phyloP scores from a whole-genome alignment of 345 rosid genomes.

The Linum tenue region DNA sequence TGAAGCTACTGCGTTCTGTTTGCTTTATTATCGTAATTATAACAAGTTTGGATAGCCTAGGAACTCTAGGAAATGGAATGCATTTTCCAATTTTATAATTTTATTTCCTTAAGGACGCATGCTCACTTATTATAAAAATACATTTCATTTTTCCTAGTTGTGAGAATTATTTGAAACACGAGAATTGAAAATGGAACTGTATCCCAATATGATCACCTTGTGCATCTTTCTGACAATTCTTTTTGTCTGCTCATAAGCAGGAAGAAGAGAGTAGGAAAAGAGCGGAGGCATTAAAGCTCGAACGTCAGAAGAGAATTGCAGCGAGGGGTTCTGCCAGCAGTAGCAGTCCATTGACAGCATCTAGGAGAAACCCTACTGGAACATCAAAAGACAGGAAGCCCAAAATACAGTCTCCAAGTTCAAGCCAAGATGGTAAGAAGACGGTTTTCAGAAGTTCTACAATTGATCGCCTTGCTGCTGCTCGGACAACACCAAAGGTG shows the following conservation, averaged over 20 bases:
- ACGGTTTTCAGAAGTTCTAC: conserved; percentile 72
- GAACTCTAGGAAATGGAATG: too few species aligned
- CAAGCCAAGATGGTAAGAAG: conserved; percentile 33
- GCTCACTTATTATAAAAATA: too few species aligned
- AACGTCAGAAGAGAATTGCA: conserved; percentile 90
- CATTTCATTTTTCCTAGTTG: too few species aligned
- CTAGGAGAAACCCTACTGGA: conserved; percentile 36
- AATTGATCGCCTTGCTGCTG: conserved; percentile 77
- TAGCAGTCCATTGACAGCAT: conserved; percentile 12
- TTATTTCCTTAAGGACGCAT: too few species aligned
- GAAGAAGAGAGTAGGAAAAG: conserved; percentile 80
- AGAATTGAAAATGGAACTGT: too few species aligned
- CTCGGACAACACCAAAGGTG: conserved; percentile 39
- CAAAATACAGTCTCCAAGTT: conserved; percentile 24
- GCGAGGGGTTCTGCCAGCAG: conserved; percentile 58
- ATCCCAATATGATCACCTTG: not conserved
- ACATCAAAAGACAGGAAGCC: conserved; percentile 34
- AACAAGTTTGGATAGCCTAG: not conserved
- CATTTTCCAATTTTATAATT: too few species aligned
- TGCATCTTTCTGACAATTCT: not conserved
- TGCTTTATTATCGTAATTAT: not conserved
- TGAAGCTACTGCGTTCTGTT: not conserved
- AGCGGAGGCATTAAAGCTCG: conserved; percentile 60
- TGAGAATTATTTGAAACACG: too few species aligned
- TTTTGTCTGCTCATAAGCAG: conserved; percentile 25